Evolutionary conservation across 345 rosid species (phyloP), one percentile per base, ranked within the genome.

Genomic region (Jatropha curcas): DNA sequence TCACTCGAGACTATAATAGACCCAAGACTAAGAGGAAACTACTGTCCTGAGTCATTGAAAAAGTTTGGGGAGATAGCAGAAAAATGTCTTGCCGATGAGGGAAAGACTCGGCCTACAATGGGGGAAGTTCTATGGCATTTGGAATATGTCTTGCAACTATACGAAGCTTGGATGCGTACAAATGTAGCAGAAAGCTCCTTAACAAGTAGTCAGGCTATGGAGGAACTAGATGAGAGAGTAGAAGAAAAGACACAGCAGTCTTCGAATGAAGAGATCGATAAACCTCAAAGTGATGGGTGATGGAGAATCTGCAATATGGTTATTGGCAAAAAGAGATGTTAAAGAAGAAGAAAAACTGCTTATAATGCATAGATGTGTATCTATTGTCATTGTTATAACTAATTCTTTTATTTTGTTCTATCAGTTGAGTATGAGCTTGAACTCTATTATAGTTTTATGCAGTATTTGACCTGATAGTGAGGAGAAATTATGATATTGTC

Each of bases 31-130:
- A 57, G 5, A 56, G 93, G 88, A 59, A 77, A 72, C 17, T 84
- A 84, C 28, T 82, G 88, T 65, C 86, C 85, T 0, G 91, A 89
- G 25, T 90, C 97, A 0, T 24, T 94, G 89, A 84, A 86, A 70
- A 92, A 90, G 87, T 92, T 83, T 41, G 94, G 93, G 33, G 94
- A 92, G 89, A 92, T 92, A 77, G 96, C 93, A 2, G 98, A 89
- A 82, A 94, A 94, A 74, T 94, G 97, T 55, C 89, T 94, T 16
- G 90, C 84, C 0, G 96, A 92, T 9, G 96, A 90, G 67, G 96
- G 98, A 58, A 94, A 74, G 91, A 83, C 79, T 75, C 90, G 93
- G 69, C 98, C 98, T 0, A 85, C 88, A 39, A 90, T 94, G 97
- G 98, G 97, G 45, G 97, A 94, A 66, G 92, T 89, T 30, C 14